Conservation (phyloP, 306 rosid species). For the Quercus agrifolia region DNA sequence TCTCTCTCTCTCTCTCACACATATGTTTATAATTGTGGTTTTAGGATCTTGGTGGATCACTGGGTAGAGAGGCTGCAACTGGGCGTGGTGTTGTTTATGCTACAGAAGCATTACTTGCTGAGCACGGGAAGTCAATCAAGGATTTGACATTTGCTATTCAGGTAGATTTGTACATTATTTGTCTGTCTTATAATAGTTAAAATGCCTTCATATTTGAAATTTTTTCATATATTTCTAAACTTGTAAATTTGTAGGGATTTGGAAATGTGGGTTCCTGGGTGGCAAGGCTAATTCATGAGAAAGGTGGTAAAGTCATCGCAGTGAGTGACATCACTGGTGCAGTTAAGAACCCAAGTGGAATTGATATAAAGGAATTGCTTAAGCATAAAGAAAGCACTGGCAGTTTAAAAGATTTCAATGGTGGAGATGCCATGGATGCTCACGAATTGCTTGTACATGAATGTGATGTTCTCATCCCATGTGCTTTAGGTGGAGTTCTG, state of each 20-base stretch:
- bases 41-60: conserved; percentile 65
- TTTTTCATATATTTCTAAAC: not conserved
- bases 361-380: conserved; percentile 35
- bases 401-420: conserved; percentile 35
- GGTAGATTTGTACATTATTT: conserved; percentile 21
- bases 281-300: conserved; percentile 45
- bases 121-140: conserved; percentile 48
- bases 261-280: conserved; percentile 86
- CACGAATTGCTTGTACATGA: conserved; percentile 43
- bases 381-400: conserved; percentile 42
- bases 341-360: conserved; percentile 40
- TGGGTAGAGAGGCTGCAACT: conserved; percentile 70
- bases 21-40: not conserved
- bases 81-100: conserved; percentile 61
- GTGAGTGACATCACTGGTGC: conserved; percentile 62
- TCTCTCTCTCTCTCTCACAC: not conserved
- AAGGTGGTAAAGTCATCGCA: conserved; percentile 53
- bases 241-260: conserved; percentile 54
- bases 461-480: conserved; percentile 58
- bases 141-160: conserved; percentile 52
- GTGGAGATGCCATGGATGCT: conserved; percentile 45
- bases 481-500: conserved; percentile 63
- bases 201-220: not conserved
- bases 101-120: conserved; percentile 61
- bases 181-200: not conserved